Evolutionary conservation across 176 grass and related monocot species (phyloP), one percentile per base, ranked within the genome.

Genomic region (Juncus effusus): DNA sequence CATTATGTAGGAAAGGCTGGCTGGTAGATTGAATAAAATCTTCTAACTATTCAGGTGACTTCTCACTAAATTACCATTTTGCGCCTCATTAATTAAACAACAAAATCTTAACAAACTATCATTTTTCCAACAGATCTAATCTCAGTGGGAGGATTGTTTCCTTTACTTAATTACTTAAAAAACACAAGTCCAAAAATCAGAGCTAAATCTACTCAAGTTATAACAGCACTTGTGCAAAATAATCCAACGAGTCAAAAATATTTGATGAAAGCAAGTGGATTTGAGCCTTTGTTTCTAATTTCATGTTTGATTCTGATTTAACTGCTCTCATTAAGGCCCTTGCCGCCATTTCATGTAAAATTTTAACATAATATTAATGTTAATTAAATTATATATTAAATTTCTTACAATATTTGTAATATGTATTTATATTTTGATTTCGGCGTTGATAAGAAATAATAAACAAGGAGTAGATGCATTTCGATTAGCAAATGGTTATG

Each of bases 181-280:
- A 90, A 85, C 69, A 82, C 80, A 59, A 80, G 88, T 74, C 73
- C 91, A 62, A 74, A 70, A 54, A 96, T 96, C 62, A 79, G 84
- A 85, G 87, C 87, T n/a, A 91, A 90, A 67, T 83, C 87, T 62
- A 84, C 91, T 69, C 84, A 96, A 72, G 91, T 88, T 66, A 74
- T 96, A 65, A 88, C 87, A 58, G 90, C 91, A 15, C 74, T 96
- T 74, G 91, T 96, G 68, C 91, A 91, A 60, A 96, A 91, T 77
- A 96, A 96, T 85, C 84, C 87, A 12, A 82, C 63, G n/a, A 96
- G 91, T 42, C 91, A 91, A 82, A 76, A 91, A 73, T 81, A 80
- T 74, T 86, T 96, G 36, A 96, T 96, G 91, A 87, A 91, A 83
- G 82, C 87, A 77, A 81, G 87, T 85, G 87, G 91, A 19, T 81